phyloP scores from a whole-genome alignment of 352 stramenopile genomes.

The Bremia lactucae region DNA sequence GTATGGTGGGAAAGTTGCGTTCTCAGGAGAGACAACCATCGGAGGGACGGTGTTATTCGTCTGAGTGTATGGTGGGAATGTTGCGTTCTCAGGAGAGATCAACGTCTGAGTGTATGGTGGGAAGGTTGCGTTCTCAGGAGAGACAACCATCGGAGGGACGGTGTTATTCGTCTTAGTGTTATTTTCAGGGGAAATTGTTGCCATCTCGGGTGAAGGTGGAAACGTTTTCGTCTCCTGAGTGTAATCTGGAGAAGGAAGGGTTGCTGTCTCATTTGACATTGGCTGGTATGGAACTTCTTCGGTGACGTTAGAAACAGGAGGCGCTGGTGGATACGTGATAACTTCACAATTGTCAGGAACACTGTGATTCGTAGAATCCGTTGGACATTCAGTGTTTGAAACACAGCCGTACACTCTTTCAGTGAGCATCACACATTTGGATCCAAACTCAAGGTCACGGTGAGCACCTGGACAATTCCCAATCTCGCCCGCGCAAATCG shows the following conservation, averaged over 20 bases:
- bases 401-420: conserved; percentile 21
- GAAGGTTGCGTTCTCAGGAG: too few relatives aligned
- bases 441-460: conserved; percentile 14
- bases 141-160: too few relatives aligned
- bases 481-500: conserved; percentile 10
- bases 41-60: too few relatives aligned
- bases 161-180: too few relatives aligned
- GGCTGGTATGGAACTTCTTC: background rate
- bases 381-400: conserved; percentile 12
- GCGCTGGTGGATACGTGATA: conserved; percentile 3
- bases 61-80: too few relatives aligned
- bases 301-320: background rate
- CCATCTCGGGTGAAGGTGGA: too few relatives aligned
- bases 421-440: conserved; percentile 13
- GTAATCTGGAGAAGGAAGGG: background rate
- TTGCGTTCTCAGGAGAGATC: too few relatives aligned
- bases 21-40: too few relatives aligned
- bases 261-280: background rate
- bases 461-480: conserved; percentile 21
- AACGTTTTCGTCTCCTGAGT: too few relatives aligned
- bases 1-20: background rate
- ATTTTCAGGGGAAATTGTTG: too few relatives aligned
- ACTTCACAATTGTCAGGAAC: conserved; percentile 11
- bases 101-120: too few relatives aligned
- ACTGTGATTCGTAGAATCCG: background rate